Conservation (phyloP, 2,329 filamentous ascomycete species). For the Dactylellina drechsleri region DNA sequence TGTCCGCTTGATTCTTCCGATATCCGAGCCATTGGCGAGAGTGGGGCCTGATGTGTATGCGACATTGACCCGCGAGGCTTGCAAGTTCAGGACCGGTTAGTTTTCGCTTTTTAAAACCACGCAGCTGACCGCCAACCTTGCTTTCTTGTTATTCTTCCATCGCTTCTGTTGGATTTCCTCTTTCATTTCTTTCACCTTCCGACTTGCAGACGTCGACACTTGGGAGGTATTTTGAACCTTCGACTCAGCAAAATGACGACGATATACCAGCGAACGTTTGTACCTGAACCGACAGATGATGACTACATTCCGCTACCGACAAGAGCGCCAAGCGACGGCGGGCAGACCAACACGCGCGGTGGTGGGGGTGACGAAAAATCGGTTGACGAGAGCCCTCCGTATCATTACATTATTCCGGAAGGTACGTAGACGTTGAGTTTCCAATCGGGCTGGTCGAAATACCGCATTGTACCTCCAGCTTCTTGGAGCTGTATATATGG, state of each 20-base stretch:
- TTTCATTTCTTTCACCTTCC: conserved; percentile 18
- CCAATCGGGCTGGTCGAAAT: neutral
- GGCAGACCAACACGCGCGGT: too few species aligned
- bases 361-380: conserved; percentile 38
- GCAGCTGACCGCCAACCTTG: conserved; percentile 28
- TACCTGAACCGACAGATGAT: conserved; percentile 49
- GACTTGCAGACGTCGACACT: neutral
- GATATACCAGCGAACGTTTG: conserved; percentile 49
- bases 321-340: conserved; percentile 39
- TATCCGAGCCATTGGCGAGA: conserved; percentile 50
- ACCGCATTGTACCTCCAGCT: too few species aligned
- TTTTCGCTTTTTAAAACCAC: conserved; percentile 36
- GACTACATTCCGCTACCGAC: conserved; percentile 46
- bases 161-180: conserved; percentile 38
- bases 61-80: conserved; percentile 46
- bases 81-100: conserved; percentile 16
- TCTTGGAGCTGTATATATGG: too few species aligned
- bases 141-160: conserved; percentile 22
- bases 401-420: conserved; percentile 52
- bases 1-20: conserved; percentile 31
- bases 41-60: conserved; percentile 42
- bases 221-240: conserved; percentile 13
- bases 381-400: conserved; percentile 35
- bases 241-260: conserved; percentile 40
- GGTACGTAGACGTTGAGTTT: conserved; percentile 12